phyloP scores from a whole-genome alignment of 202 grass and related monocot species.

The Musa balbisiana region DNA sequence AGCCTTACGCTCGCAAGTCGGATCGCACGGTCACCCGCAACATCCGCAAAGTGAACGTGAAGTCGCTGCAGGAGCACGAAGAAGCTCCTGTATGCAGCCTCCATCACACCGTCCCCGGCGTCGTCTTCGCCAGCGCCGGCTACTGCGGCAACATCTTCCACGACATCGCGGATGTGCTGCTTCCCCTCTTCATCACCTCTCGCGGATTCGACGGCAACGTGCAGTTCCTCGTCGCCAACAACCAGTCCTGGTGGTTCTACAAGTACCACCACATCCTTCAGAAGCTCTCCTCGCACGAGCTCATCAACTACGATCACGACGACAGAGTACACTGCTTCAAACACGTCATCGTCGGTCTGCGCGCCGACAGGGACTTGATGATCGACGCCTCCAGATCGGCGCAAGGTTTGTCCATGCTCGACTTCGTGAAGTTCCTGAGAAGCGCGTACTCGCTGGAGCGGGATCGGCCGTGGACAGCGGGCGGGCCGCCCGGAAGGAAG shows the following conservation, averaged over 20 bases:
- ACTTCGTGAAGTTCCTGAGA: background rate
- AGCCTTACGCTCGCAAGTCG: background rate
- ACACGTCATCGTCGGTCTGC: background rate
- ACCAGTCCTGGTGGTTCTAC: background rate
- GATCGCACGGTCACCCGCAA: background rate
- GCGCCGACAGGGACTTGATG: background rate
- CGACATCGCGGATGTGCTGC: background rate
- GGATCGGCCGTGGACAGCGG: background rate
- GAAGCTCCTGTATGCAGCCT: background rate
- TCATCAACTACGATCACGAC: background rate
- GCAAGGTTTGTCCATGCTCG: background rate
- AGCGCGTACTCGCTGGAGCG: background rate
- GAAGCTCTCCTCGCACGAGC: background rate
- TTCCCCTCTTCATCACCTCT: background rate
- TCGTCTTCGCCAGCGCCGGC: background rate
- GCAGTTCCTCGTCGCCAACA: background rate
- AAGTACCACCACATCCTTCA: background rate
- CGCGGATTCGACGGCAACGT: background rate
- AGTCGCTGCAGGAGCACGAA: background rate
- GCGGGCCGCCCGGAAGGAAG: background rate
- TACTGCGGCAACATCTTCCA: background rate
- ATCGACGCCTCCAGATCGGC: background rate
- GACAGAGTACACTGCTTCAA: constrained; percentile 5
- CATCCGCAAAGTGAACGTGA: background rate
- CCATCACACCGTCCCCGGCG: background rate